Percentiles rank a stretch among this genome's conserved stretches.
These are phyloP conservation scores for Kwoniella botswanensis DNA, from an alignment of 768 basidiomycete species.

Conservation along the genomic window DNA sequence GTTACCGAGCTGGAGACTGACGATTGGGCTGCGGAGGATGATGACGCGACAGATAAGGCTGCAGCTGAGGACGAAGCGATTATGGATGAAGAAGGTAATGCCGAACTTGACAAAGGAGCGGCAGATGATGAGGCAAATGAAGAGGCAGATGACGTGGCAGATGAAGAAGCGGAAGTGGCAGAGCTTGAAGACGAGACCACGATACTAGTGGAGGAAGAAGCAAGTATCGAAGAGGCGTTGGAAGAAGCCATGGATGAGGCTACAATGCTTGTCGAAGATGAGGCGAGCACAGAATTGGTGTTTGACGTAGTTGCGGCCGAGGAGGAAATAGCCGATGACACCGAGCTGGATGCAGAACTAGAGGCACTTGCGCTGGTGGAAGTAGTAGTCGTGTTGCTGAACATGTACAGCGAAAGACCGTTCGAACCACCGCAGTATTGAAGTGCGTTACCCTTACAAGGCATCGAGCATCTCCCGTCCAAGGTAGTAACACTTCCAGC, in stretches of 20 bases:
- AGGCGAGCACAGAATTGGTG: neutral
- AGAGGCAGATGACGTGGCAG: neutral
- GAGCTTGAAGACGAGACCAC: neutral
- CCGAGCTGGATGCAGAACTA: neutral
- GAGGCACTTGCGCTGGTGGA: conserved; percentile 1
- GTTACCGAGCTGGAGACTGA: neutral
- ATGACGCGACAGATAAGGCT: conserved; percentile 5
- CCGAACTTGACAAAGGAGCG: conserved; percentile 1
- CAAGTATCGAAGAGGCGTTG: neutral
- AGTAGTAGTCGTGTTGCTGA: conserved; percentile 10
- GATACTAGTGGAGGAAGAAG: neutral
- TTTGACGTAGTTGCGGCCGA: conserved; percentile 1
- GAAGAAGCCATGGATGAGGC: neutral
- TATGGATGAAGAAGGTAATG: conserved; percentile 12
- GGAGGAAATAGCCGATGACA: conserved; percentile 7
- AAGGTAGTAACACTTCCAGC: conserved; percentile 65
- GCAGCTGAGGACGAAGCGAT: conserved; percentile 8
- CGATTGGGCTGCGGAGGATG: conserved; percentile 6
- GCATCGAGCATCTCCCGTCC: conserved; percentile 69
- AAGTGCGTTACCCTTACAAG: conserved; percentile 65
- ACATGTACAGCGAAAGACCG: conserved; percentile 39
- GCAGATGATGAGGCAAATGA: conserved; percentile 16
- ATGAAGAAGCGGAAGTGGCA: neutral
- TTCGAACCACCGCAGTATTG: conserved; percentile 44
- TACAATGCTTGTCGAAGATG: conserved; percentile 9